phyloP scores from a whole-genome alignment of 1,284 basidiomycete genomes.

The Stereum hirsutum region DNA sequence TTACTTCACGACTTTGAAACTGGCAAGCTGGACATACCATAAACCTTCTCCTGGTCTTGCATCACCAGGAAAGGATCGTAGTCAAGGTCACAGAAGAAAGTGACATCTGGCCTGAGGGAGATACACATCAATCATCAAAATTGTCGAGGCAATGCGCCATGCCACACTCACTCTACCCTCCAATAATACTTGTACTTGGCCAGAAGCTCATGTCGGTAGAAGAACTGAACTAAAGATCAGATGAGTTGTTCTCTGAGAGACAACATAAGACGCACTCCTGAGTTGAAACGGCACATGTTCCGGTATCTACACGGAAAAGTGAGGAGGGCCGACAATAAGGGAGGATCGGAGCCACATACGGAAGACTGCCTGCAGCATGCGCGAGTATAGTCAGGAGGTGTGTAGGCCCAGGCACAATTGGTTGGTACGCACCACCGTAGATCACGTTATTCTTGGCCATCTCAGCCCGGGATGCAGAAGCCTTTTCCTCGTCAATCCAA shows the following conservation, averaged over 20 bases:
- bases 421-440: slow-evolving; percentile 58
- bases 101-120: slow-evolving; percentile 61
- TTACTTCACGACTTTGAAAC: neutral
- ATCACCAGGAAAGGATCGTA: slow-evolving; percentile 88
- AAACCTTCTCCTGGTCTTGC: slow-evolving; percentile 78
- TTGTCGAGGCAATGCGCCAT: neutral
- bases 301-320: slow-evolving; percentile 49
- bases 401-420: neutral
- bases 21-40: slow-evolving; percentile 35
- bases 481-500: slow-evolving; percentile 63
- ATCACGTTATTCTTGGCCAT: slow-evolving; percentile 1
- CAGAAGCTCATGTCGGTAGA: slow-evolving; percentile 44
- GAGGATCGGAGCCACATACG: slow-evolving; percentile 36
- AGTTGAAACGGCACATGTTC: slow-evolving; percentile 90
- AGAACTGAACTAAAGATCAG: slow-evolving; percentile 26
- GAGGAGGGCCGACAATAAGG: neutral
- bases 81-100: slow-evolving; percentile 81
- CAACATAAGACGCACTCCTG: slow-evolving; percentile 52
- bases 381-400: neutral
- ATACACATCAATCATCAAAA: slow-evolving; percentile 3
- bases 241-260: neutral
- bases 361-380: slow-evolving; percentile 41
- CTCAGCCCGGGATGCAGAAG: slow-evolving; percentile 24
- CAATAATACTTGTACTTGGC: slow-evolving; percentile 56
- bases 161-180: slow-evolving; percentile 41